These are phyloP conservation scores for Ascochyta viciae-villosae DNA, from an alignment of 2,329 filamentous ascomycete genomes.

Conservation along the genomic window DNA sequence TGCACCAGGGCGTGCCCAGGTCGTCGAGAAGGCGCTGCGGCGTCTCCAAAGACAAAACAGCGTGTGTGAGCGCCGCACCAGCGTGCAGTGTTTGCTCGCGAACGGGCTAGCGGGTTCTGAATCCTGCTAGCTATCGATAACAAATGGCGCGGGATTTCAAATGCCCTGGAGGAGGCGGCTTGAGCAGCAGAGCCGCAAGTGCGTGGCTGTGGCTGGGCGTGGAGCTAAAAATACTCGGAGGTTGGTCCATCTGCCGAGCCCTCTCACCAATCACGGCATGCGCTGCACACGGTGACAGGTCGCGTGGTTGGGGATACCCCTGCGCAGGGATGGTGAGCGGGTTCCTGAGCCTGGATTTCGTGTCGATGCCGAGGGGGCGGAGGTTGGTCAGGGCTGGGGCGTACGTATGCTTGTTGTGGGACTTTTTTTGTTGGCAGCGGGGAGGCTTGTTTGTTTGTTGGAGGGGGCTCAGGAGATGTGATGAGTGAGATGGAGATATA, in stretches of 20 bases:
- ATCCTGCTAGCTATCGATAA: slow-evolving; percentile 3
- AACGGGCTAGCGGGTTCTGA: neutral
- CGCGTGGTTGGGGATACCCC: slow-evolving; percentile 1
- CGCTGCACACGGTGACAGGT: neutral
- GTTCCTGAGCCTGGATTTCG: slow-evolving; percentile 8
- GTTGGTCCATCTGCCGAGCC: neutral
- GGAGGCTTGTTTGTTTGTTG: neutral
- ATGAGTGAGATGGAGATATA: neutral
- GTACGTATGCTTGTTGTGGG: slow-evolving; percentile 18
- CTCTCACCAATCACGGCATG: neutral
- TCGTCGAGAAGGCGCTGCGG: too few species aligned
- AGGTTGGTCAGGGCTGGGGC: slow-evolving; percentile 15
- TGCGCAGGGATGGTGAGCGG: neutral
- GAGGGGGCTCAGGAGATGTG: neutral
- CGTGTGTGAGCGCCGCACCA: neutral
- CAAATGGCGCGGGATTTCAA: neutral
- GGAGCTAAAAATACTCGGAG: slow-evolving; percentile 5
- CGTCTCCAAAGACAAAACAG: neutral
- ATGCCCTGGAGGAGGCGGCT: neutral
- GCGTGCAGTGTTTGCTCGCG: too few species aligned
- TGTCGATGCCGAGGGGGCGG: slow-evolving; percentile 3
- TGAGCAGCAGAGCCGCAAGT: slow-evolving; percentile 15
- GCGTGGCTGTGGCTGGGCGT: neutral
- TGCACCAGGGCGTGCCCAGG: neutral
- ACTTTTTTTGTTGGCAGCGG: neutral